A percentile compares a stretch with the other conserved stretches of the same genome.
Conservation (phyloP, 768 basidiomycete genomes). For the Kwoniella heveanensis region DNA sequence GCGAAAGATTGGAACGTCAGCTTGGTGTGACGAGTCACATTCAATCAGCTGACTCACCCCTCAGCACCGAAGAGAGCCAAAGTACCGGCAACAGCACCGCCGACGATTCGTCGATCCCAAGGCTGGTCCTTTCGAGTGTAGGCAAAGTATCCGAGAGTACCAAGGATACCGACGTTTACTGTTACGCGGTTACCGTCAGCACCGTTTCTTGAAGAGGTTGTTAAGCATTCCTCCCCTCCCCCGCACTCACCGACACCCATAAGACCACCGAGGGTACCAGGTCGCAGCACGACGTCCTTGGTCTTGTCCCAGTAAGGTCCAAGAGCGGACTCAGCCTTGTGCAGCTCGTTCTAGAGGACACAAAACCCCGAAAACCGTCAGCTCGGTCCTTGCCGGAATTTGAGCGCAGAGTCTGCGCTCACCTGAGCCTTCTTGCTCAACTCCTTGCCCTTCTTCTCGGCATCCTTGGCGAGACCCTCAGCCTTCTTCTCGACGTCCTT, state of each 20-base stretch:
- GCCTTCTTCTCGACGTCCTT: conserved; percentile 53
- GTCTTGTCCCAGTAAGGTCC: conserved; percentile 60
- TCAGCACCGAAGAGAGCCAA: conserved; percentile 53
- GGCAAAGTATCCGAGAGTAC: conserved; percentile 66
- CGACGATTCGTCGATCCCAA: conserved; percentile 54
- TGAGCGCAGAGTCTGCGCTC: too few species aligned
- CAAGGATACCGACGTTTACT: conserved; percentile 75
- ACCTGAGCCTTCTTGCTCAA: conserved; percentile 37
- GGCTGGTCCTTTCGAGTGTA: conserved; percentile 65
- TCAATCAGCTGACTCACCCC: conserved; percentile 37
- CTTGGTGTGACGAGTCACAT: background rate
- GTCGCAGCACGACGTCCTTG: conserved; percentile 63
- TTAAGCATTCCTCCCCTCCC: too few species aligned
- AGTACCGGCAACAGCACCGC: conserved; percentile 48
- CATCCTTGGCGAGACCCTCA: conserved; percentile 39
- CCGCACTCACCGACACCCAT: conserved; percentile 67
- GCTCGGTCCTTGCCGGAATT: too few species aligned
- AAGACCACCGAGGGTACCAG: conserved; percentile 72
- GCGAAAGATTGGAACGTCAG: background rate
- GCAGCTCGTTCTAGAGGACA: conserved; percentile 42
- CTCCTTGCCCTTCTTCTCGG: conserved; percentile 49
- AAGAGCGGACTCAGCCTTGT: conserved; percentile 47
- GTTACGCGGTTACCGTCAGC: too few species aligned
- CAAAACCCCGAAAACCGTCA: too few species aligned
- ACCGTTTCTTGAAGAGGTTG: too few species aligned